Evolutionary conservation across 495 filamentous ascomycete species (phyloP).

Genomic region (Diplogelasinospora grovesii): DNA sequence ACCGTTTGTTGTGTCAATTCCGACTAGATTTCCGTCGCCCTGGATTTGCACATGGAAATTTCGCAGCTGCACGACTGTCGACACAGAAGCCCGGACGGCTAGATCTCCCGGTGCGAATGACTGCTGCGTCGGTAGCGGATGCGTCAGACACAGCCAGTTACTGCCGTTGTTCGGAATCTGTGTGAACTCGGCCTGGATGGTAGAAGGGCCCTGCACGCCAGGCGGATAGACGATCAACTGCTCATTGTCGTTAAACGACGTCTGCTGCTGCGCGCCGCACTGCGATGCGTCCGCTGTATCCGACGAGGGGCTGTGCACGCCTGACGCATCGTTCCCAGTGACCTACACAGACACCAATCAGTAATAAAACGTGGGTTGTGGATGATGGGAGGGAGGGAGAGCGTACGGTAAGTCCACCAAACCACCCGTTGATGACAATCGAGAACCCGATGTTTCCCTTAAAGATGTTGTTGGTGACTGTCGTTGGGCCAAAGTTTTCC

Average conservation of each 20-base stretch:
- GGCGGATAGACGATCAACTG: conserved; percentile 9
- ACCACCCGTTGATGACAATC: conserved; percentile 13
- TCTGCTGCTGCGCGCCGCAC: conserved; percentile 5
- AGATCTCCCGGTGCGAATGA: conserved; percentile 3
- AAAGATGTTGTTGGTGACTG: conserved; percentile 11
- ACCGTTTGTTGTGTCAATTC: conserved; percentile 10
- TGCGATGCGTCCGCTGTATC: neutral
- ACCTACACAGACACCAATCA: neutral
- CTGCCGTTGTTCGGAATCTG: conserved; percentile 5
- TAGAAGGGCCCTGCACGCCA: conserved; percentile 2
- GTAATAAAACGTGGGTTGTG: no score
- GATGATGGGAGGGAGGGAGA: neutral
- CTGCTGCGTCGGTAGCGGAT: conserved; percentile 1
- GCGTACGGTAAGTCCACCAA: conserved; percentile 4
- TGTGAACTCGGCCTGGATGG: conserved; percentile 7
- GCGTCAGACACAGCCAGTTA: conserved; percentile 12
- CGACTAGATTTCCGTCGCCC: conserved; percentile 14
- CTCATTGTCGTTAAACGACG: conserved; percentile 2
- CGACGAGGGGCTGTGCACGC: conserved; percentile 2
- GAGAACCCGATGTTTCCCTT: conserved; percentile 11
- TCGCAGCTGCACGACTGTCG: neutral
- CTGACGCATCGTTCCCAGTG: conserved; percentile 8
- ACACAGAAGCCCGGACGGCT: conserved; percentile 1
- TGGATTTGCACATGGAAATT: conserved; percentile 13
- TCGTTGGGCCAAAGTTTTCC: conserved; percentile 9